Base-by-base conservation (phyloP, 169 alveolate species). In the Eimeria maxima region DNA sequence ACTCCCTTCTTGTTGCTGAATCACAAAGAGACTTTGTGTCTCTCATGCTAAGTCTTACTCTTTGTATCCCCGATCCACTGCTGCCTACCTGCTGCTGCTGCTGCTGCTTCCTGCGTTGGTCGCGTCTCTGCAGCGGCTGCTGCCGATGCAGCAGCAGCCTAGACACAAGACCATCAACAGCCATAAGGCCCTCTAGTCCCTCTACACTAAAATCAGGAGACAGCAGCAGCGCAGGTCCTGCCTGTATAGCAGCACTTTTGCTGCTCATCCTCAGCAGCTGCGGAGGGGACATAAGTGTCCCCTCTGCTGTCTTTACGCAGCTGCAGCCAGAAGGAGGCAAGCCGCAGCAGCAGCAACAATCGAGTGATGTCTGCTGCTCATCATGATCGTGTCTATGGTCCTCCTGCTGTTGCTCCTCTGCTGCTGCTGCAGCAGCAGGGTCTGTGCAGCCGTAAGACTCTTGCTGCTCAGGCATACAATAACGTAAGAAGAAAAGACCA, bases 121-220 rank as follows among this genome's bases (percentile, higher is more conserved):
- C 93, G 38, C 80, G 81, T 47, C 90, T 69, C 90, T 24, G 90
- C 90, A 50, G 90, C 93, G 29, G 80, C 42, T 53, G 95, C 57
- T 60, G 95, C 65, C 57, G 87, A 65, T 71, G 95, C 38, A 42
- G 87, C 76, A 50, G 95, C 10, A 71, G 60, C 27, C 71, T 20
- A 16, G 42, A 29, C 24, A 60, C 91, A 4, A 86, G 7, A 8
- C 95, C 95, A 57, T 92, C 95, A 29, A 92, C 95, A 38, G 95
- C 80, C 95, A 92, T 92, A 44, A 92, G 74, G 3, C 91, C 69
- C 91, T 92, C 95, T 27, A 92, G 69, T 8, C 95, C 95, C 53
- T 92, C 95, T 6, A 92, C 92, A 60, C 87, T 92, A 45, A 92
- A 42, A 42, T 92, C 95, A 29, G 95, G 90, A 20, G 95, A 92